Conservation (phyloP, 2,329 filamentous ascomycete genomes). For the Lithohypha guttulata region DNA sequence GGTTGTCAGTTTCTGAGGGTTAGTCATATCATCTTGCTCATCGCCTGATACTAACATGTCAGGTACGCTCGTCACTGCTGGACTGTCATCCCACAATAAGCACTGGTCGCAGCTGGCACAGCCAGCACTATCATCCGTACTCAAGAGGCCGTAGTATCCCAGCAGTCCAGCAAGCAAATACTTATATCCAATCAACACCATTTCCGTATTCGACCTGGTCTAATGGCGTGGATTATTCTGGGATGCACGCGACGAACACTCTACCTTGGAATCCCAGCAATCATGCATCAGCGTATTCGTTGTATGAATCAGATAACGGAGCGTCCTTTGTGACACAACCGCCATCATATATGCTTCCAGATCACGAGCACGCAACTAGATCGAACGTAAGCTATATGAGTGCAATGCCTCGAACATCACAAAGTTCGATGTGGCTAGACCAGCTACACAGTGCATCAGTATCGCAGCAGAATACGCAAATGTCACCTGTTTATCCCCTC, state of each 20-base stretch:
- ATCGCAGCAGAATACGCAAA: conserved; percentile 2
- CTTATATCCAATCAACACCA: not conserved
- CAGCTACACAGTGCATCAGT: conserved; percentile 2
- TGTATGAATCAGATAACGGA: conserved; percentile 28
- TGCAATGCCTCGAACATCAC: not conserved
- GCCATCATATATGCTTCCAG: conserved; percentile 28
- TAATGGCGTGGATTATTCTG: conserved; percentile 4
- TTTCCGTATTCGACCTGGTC: conserved; percentile 4
- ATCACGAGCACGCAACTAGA: conserved; percentile 19
- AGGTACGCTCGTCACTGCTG: conserved; percentile 6
- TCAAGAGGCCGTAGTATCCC: not conserved
- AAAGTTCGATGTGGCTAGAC: conserved; percentile 8
- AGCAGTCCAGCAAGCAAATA: not conserved
- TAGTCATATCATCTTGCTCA: conserved; percentile 1
- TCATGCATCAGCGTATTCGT: conserved; percentile 14
- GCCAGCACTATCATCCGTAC: conserved; percentile 5
- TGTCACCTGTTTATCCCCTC: conserved; percentile 4
- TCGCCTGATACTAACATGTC: not conserved
- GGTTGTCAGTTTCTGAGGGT: conserved; percentile 73
- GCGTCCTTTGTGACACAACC: conserved; percentile 26
- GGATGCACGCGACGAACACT: not conserved
- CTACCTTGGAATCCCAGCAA: not conserved
- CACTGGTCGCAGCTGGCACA: conserved; percentile 7
- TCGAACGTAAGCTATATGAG: not conserved
- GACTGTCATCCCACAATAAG: conserved; percentile 4